Conservation (phyloP, 306 rosid species). For the Malus orientalis region DNA sequence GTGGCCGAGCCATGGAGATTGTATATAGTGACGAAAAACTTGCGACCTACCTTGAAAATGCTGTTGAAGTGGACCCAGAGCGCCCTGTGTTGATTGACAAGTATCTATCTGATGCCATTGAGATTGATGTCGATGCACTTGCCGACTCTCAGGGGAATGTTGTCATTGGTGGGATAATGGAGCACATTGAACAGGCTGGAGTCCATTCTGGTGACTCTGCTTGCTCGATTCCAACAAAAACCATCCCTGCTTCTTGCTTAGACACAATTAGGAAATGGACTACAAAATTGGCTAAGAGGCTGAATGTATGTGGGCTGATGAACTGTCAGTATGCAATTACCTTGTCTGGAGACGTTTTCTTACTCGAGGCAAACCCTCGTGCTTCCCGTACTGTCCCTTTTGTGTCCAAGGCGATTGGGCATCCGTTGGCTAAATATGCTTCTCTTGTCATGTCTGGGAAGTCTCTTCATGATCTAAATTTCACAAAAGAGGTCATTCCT, state of each 20-base stretch:
- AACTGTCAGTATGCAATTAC: conserved; percentile 95
- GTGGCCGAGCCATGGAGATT: conserved; percentile 98
- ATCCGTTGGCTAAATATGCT: conserved; percentile 94
- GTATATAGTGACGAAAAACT: conserved; percentile 74
- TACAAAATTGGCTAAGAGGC: conserved; percentile 61
- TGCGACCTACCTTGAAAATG: conserved; percentile 76
- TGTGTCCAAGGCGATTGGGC: conserved; percentile 94
- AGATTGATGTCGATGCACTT: conserved; percentile 92
- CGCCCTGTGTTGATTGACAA: conserved; percentile 87
- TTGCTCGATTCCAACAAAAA: conserved; percentile 80
- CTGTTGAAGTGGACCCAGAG: conserved; percentile 94
- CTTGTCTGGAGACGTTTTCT: conserved; percentile 60
- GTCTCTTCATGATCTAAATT: conserved; percentile 64
- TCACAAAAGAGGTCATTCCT: conserved; percentile 82
- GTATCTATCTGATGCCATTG: conserved; percentile 83
- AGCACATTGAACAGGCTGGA: conserved; percentile 99
- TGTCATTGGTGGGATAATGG: conserved; percentile 99
- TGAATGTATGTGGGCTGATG: conserved; percentile 91
- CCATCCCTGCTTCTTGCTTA: conserved; percentile 63
- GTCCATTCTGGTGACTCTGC: conserved; percentile 99
- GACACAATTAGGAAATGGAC: conserved; percentile 86
- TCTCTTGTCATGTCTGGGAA: conserved; percentile 97
- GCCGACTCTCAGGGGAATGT: conserved; percentile 93
- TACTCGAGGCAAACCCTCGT: conserved; percentile 94
- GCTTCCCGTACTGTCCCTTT: conserved; percentile 94